Conservation (phyloP, 257 asterid genomes). For the Rhazya stricta region DNA sequence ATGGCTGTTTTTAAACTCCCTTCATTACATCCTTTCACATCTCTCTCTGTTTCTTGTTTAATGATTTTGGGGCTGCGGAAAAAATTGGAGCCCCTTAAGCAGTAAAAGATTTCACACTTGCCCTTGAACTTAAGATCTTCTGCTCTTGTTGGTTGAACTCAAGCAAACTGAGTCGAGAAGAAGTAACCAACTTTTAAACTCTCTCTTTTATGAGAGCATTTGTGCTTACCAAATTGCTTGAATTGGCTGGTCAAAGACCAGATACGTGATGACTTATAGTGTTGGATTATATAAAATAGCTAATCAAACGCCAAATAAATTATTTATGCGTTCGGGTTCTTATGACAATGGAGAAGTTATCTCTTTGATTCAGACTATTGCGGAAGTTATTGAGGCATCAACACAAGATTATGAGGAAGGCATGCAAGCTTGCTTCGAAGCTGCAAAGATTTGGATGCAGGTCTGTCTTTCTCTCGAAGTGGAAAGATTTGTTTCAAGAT, state of each 20-base stretch:
- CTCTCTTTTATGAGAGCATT: not conserved
- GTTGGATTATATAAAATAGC: not conserved
- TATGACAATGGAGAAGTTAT: not conserved
- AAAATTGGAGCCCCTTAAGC: not conserved
- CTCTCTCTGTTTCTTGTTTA: not conserved
- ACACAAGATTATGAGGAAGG: slow-evolving; percentile 82
- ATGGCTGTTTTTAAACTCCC: not conserved
- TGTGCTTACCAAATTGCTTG: not conserved
- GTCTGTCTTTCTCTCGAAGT: slow-evolving; percentile 27
- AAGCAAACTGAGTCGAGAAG: not conserved
- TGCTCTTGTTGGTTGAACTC: not conserved
- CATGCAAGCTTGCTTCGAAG: slow-evolving; percentile 65
- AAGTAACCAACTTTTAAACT: not conserved
- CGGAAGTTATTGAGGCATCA: slow-evolving; percentile 80
- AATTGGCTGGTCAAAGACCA: not conserved
- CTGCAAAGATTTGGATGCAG: slow-evolving; percentile 94
- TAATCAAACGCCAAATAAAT: not conserved
- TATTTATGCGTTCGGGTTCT: not conserved
- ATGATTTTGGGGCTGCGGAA: not conserved
- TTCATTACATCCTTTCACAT: not conserved
- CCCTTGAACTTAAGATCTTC: not conserved
- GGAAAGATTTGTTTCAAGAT: slow-evolving; percentile 1
- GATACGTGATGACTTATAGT: not conserved
- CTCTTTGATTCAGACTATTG: slow-evolving; percentile 51
- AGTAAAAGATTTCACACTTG: not conserved